phyloP scores from a whole-genome alignment of 148 eudicot genomes.

The Persicaria maculosa region DNA sequence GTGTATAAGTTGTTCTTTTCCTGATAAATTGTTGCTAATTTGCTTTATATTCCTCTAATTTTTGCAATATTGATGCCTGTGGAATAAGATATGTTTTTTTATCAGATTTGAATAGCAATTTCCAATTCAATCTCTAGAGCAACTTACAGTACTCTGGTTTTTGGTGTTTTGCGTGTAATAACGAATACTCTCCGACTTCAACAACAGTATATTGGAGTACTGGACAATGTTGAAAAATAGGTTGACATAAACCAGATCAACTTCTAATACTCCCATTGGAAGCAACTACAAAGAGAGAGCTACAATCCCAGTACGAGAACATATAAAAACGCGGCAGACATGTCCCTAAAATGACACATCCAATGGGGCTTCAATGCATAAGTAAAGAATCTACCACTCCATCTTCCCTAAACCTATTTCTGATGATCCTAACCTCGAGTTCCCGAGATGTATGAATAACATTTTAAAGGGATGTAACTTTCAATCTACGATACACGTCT shows the following conservation, averaged over 20 bases:
- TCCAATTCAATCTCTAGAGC: too few relatives aligned
- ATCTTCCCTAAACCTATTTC: not conserved
- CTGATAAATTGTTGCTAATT: too few relatives aligned
- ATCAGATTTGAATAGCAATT: not conserved
- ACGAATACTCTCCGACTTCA: too few relatives aligned
- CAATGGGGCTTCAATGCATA: not conserved
- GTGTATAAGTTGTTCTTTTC: too few relatives aligned
- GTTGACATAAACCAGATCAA: not conserved
- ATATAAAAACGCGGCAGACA: not conserved
- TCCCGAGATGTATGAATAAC: not conserved
- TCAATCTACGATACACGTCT: not conserved
- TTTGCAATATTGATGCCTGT: not conserved
- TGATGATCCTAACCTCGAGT: not conserved
- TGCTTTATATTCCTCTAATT: too few relatives aligned
- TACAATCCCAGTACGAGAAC: not conserved
- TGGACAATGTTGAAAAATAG: too few relatives aligned
- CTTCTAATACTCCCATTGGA: not conserved
- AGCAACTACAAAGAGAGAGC: not conserved
- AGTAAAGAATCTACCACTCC: not conserved
- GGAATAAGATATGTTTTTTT: not conserved
- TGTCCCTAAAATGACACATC: conserved; percentile 1
- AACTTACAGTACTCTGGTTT: too few relatives aligned
- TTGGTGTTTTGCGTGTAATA: too few relatives aligned
- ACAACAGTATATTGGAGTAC: too few relatives aligned
- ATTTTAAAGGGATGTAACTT: not conserved